Base-by-base conservation (phyloP, 2,329 filamentous ascomycete species). In the Fusarium albidum region DNA sequence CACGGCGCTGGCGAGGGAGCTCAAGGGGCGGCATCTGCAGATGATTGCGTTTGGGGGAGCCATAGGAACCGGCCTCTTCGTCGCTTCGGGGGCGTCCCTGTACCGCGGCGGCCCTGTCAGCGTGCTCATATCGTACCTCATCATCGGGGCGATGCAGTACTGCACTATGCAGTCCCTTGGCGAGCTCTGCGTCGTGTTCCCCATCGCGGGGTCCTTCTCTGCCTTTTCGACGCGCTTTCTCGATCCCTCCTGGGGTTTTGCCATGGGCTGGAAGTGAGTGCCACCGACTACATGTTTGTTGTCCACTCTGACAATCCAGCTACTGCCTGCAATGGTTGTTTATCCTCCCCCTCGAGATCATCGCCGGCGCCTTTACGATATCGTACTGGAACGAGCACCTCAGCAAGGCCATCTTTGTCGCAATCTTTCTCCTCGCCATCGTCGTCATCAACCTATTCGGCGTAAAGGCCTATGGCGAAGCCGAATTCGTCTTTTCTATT, bases 41-140 rank as follows among this genome's bases (percentile, higher is more conserved):
- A 97, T 97, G 94, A 97, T 97, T 79, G 94, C 94, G 5, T 96
- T 97, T 64, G 92, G 92, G 59, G 93, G 93, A 43, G 93, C 90
- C 11, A 96, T 96, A 88, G 88, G 88, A 57, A 93, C 90, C 13
- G 92, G 93, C 59, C 79, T 97, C 3, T 96, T 96, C 69, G 91
- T 97, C 28, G 89, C 91, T 13, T 94, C 91, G 0, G 91, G 90
- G 26, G 79, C 78, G 41, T 86, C 91, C 3, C 79, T 96, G 46
- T 79, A 84, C 41, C 78, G 79, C n/a, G 92, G 91, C 59, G 92
- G 92, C 3, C 92, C 92, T 3, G 92, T 89, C 0, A 89, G 90
- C 0, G 70, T 96, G 9, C 74, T 96, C 15, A 83, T 96, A 34
- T 88, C 89, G 5, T 96, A 92, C 68, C 71, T 78, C 43, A 81